phyloP scores from a whole-genome alignment of 2,329 filamentous ascomycete species.

The Neocucurbitaria cava region DNA sequence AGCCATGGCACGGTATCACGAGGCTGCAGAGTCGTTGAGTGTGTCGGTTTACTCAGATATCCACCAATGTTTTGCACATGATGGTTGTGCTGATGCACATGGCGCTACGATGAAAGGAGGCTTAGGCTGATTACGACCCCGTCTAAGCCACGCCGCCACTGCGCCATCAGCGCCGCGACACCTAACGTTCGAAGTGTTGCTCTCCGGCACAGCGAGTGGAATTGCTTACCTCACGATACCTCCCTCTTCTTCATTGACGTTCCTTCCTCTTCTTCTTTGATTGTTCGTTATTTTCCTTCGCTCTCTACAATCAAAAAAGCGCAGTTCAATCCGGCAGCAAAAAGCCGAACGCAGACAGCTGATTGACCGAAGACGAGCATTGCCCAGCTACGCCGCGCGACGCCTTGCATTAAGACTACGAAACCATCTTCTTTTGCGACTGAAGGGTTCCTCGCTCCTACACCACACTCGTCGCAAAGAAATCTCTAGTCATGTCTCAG shows the following conservation, averaged over 20 bases:
- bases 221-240: neutral
- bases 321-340: neutral
- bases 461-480: slow-evolving; percentile 5
- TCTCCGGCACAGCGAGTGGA: neutral
- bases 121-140: slow-evolving; percentile 3
- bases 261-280: neutral
- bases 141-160: slow-evolving; percentile 18
- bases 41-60: neutral
- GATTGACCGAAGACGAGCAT: slow-evolving; percentile 9
- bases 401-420: slow-evolving; percentile 14
- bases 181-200: slow-evolving; percentile 1
- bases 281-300: neutral
- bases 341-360: neutral
- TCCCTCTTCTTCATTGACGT: neutral
- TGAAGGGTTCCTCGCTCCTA: slow-evolving; percentile 9
- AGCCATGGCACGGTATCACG: neutral
- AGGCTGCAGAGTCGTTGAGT: neutral
- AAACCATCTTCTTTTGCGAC: slow-evolving; percentile 7
- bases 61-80: neutral
- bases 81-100: neutral
- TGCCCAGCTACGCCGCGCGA: slow-evolving; percentile 30
- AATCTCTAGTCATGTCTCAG: slow-evolving; percentile 5
- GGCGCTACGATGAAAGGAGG: neutral
- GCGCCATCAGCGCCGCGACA: slow-evolving; percentile 3
- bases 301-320: neutral